These are phyloP conservation scores for Cymbidium sinense DNA, from an alignment of 106 monocot genomes.

Conservation along the genomic window DNA sequence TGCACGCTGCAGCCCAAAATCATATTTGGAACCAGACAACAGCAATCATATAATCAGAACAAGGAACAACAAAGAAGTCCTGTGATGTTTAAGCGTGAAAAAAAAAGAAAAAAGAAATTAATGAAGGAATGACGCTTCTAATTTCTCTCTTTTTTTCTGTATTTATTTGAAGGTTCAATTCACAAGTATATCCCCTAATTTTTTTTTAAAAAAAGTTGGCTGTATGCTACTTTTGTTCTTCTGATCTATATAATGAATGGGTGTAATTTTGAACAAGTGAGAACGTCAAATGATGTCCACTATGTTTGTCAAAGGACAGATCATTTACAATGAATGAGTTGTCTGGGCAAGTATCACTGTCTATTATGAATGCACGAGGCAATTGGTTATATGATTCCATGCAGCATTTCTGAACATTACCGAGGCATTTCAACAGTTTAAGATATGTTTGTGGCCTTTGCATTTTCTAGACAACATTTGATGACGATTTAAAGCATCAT, in stretches of 20 bases:
- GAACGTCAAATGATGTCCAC: neutral
- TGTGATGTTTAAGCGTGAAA: neutral
- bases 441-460: too few relatives aligned
- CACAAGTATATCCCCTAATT: neutral
- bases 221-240: neutral
- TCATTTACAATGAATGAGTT: too few relatives aligned
- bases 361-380: too few relatives aligned
- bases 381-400: too few relatives aligned
- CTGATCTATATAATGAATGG: neutral
- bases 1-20: neutral
- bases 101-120: neutral
- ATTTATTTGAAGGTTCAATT: neutral
- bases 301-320: too few relatives aligned
- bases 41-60: neutral
- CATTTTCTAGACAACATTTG: too few relatives aligned
- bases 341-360: too few relatives aligned
- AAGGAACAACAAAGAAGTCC: neutral
- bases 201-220: neutral
- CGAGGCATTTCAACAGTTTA: too few relatives aligned
- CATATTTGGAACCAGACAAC: neutral
- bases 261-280: neutral
- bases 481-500: too few relatives aligned
- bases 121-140: neutral
- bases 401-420: too few relatives aligned
- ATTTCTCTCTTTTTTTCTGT: neutral